phyloP scores from a whole-genome alignment of 208 protist species.

The Wallacemonas sp. region DNA sequence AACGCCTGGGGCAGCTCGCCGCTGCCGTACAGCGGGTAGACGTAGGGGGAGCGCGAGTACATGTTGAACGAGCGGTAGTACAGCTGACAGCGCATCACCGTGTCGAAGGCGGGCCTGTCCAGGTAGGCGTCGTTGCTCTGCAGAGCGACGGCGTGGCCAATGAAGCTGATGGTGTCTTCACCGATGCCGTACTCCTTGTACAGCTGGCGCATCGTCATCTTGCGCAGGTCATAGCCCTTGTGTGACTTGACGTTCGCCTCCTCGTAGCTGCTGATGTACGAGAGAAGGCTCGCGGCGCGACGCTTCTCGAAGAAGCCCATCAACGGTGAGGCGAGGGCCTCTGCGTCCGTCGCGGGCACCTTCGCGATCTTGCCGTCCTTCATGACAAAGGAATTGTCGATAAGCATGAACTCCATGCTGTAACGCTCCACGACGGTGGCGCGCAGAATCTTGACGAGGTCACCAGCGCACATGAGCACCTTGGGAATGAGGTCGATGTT shows the following conservation, averaged over 20 bases:
- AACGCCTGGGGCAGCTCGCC: conserved; percentile 99
- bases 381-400: conserved; percentile 98
- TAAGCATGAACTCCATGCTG: conserved; percentile 98
- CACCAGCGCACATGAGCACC: conserved; percentile 98
- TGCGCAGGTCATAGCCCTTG: conserved; percentile 88
- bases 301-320: conserved; percentile 99
- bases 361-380: conserved; percentile 96
- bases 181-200: conserved; percentile 96
- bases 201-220: conserved; percentile 91
- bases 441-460: conserved; percentile 97
- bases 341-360: conserved; percentile 96
- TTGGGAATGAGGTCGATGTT: conserved; percentile 99
- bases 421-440: conserved; percentile 98
- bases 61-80: conserved; percentile 96
- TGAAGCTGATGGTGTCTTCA: conserved; percentile 96
- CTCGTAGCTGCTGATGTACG: conserved; percentile 92
- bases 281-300: conserved; percentile 93
- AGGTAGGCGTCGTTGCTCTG: conserved; percentile 94
- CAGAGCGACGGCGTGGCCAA: conserved; percentile 97
- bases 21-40: conserved; percentile 99
- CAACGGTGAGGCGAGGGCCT: conserved; percentile 96
- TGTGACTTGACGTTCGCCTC: conserved; percentile 88
- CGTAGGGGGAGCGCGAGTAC: conserved; percentile 97
- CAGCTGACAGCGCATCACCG: conserved; percentile 95
- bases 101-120: conserved; percentile 90